phyloP scores from a whole-genome alignment of 495 filamentous ascomycete species.

The Xylaria flabelliformis region DNA sequence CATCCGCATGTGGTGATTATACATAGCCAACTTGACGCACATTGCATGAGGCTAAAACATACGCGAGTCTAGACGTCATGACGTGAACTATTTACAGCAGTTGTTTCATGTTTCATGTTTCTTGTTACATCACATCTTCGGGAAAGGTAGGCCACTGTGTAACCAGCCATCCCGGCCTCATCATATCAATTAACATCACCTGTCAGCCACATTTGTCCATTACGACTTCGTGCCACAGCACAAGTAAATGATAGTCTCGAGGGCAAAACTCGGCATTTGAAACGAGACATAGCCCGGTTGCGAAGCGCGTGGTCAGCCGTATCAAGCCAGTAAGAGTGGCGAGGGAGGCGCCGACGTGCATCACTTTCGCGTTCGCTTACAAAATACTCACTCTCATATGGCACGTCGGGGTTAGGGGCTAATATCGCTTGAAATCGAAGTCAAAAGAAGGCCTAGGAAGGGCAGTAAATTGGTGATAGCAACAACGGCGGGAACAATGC shows the following conservation, averaged over 20 bases:
- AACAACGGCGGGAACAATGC: not conserved
- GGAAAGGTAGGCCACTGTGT: not conserved
- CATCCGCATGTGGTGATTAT: conserved; percentile 13
- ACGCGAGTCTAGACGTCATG: conserved; percentile 14
- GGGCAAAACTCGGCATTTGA: not conserved
- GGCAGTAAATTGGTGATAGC: not conserved
- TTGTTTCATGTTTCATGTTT: conserved; percentile 23
- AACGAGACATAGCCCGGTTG: not conserved
- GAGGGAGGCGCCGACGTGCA: not conserved
- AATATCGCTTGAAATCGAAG: not conserved
- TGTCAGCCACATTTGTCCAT: not conserved
- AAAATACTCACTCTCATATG: not conserved
- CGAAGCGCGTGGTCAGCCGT: not conserved
- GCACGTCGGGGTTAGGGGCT: not conserved
- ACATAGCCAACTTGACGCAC: conserved; percentile 15
- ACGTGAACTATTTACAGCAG: conserved; percentile 20
- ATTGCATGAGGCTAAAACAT: conserved; percentile 17
- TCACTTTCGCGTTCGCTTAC: not conserved
- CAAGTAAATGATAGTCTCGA: not conserved
- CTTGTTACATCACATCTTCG: conserved; percentile 7
- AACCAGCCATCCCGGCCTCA: not conserved
- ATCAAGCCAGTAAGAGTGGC: not conserved
- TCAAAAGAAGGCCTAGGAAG: not conserved
- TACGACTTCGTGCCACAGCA: not conserved
- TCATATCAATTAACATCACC: not conserved